phyloP scores from a whole-genome alignment of 257 asterid genomes.

The Capsicum rhomboideum region DNA sequence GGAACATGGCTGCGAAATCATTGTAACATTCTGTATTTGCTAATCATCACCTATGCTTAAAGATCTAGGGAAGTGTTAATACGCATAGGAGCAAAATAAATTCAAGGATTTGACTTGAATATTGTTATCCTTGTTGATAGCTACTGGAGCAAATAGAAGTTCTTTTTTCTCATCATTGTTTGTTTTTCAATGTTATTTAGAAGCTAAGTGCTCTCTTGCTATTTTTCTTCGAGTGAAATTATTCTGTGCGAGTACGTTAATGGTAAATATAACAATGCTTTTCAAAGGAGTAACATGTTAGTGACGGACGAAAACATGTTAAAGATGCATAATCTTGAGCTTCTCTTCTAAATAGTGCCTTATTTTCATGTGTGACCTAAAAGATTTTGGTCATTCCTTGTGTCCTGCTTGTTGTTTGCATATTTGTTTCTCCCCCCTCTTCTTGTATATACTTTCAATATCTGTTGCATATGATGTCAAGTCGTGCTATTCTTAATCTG shows the following conservation, averaged over 20 bases:
- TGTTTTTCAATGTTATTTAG: not conserved
- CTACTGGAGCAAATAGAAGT: not conserved
- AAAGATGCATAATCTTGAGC: not conserved
- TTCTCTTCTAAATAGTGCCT: not conserved
- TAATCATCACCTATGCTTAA: not conserved
- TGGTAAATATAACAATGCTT: not conserved
- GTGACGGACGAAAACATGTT: not conserved
- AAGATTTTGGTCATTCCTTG: not conserved
- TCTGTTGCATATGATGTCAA: not conserved
- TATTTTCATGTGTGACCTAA: not conserved
- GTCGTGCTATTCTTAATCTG: not conserved
- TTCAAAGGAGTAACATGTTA: not conserved
- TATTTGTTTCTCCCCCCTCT: not conserved
- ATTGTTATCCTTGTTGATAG: not conserved
- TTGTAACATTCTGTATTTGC: not conserved
- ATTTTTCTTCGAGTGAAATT: not conserved
- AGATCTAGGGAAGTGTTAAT: not conserved
- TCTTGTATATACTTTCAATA: not conserved
- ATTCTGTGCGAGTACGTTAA: not conserved
- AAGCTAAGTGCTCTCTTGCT: not conserved
- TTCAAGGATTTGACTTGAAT: not conserved
- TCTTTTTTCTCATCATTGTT: not conserved
- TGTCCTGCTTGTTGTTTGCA: not conserved
- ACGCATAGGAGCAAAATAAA: not conserved
- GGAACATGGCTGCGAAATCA: not conserved